phyloP scores from a whole-genome alignment of 495 filamentous ascomycete genomes.

The Recurvomyces mirabilis region DNA sequence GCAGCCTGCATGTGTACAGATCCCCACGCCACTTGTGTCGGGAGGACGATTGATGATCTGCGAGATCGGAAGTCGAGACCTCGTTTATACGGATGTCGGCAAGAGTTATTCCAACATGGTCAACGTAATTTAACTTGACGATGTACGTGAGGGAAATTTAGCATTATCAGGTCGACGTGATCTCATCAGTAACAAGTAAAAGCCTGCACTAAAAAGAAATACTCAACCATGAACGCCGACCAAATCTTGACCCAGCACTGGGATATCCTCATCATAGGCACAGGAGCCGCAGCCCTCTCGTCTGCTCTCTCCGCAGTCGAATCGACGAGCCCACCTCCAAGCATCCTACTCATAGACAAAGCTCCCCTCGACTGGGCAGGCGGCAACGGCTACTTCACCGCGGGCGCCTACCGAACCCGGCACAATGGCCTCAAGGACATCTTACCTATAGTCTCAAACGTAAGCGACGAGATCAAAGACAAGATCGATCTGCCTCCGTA shows the following conservation, averaged over 20 bases:
- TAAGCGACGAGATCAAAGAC: slow-evolving; percentile 25
- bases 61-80: too few species aligned
- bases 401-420: slow-evolving; percentile 42
- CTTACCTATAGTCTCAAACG: slow-evolving; percentile 39
- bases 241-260: slow-evolving; percentile 4
- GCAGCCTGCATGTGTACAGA: too few species aligned
- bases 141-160: too few species aligned
- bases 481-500: slow-evolving; percentile 40
- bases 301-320: slow-evolving; percentile 41
- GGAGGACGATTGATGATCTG: too few species aligned
- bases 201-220: too few species aligned
- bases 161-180: too few species aligned
- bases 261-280: slow-evolving; percentile 45
- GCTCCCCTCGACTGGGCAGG: slow-evolving; percentile 42
- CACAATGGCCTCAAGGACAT: slow-evolving; percentile 39
- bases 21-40: too few species aligned
- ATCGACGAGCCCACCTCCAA: slow-evolving; percentile 20
- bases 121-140: too few species aligned
- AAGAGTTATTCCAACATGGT: too few species aligned
- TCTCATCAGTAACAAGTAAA: too few species aligned
- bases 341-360: slow-evolving; percentile 43
- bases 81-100: too few species aligned
- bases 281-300: slow-evolving; percentile 49
- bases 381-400: slow-evolving; percentile 49
- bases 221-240: too few species aligned